phyloP scores from a whole-genome alignment of 169 alveolate species.

The Cryptosporidium tyzzeri region DNA sequence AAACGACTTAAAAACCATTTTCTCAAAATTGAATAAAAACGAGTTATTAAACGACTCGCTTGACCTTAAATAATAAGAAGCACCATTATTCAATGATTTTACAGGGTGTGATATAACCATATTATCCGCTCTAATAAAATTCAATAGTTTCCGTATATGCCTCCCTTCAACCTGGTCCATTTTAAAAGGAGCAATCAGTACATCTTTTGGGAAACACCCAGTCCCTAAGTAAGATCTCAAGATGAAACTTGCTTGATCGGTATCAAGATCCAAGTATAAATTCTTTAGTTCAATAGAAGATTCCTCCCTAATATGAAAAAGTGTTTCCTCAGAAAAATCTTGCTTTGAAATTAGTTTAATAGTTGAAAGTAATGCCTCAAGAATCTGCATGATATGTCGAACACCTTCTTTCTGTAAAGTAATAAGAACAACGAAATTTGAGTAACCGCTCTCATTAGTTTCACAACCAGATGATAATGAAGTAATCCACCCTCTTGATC shows the following conservation, averaged over 20 bases:
- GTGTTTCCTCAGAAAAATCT: constrained; percentile 4
- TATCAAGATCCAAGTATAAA: constrained; percentile 6
- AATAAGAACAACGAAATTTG: constrained; percentile 35
- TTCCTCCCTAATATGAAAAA: constrained; percentile 14
- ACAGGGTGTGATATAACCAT: constrained; percentile 45
- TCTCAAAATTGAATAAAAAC: background rate
- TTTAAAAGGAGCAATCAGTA: constrained; percentile 22
- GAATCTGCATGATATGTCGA: constrained; percentile 18
- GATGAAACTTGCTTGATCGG: constrained; percentile 21
- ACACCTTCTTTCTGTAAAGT: constrained; percentile 20
- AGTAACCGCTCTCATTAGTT: constrained; percentile 28
- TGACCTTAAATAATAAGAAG: constrained; percentile 25
- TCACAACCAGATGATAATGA: constrained; percentile 26
- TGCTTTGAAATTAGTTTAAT: constrained; percentile 20
- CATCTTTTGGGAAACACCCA: constrained; percentile 46
- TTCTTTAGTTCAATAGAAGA: constrained; percentile 14
- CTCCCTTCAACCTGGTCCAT: constrained; percentile 32
- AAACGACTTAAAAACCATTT: background rate
- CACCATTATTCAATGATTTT: constrained; percentile 30
- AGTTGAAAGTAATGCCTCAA: constrained; percentile 59
- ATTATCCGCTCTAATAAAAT: constrained; percentile 40
- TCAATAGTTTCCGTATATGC: constrained; percentile 21
- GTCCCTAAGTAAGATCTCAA: constrained; percentile 25
- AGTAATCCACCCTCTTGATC: constrained; percentile 58
- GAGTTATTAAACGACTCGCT: constrained; percentile 24